Base-by-base conservation (phyloP, 441 rosid genomes). In the Hypseocharis bilobata region DNA sequence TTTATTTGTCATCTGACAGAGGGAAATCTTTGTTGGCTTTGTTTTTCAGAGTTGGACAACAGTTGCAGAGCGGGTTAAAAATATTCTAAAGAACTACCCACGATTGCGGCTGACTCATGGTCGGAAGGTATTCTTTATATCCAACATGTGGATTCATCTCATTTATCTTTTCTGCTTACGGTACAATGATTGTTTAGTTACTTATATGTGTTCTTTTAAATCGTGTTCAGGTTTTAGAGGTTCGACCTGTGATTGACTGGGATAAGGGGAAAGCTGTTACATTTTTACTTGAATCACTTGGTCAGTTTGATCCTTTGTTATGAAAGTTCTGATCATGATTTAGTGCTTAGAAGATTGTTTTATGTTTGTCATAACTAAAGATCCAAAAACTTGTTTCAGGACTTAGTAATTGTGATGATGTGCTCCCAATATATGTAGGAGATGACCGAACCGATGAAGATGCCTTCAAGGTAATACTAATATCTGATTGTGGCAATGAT, bases 381-480 rank as follows among this genome's bases (percentile, higher is more conserved):
- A 16, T 60, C 44, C 47, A 61, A 56, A 32, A 61, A 32, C 30
- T 40, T 40, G 23, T 36, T 77, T 40, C 71, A 92, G 98, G 91
- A 10, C 80, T 92, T 13, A 81, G 65, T 67, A 76, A 88, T 58
- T 72, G 91, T 29, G 86, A 88, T 8, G 95, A 88, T 10, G 95
- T 90, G 71, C 94, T 92, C 32, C 98, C 98, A 32, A 92, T 92
- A 57, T 92, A 92, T 66, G 86, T 92, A 1, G 98, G 98, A 38
- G 98, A 92, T 81, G 98, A 92, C 76, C 78, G 84, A 66, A 92
- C 98, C 20, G 97, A 92, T 66, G 97, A 92, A 85, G 98, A 92
- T 84, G 98, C 98, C 14, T 92, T 92, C 58, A 86, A 86, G 88
- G 97, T 86, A 70, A 40, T 23, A 60, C 3, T 60, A 8, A 19